Percentiles rank a stretch among this genome's conserved stretches.
Evolutionary conservation across 768 basidiomycete genomes (phyloP).

Genomic region (Russula sp.): DNA sequence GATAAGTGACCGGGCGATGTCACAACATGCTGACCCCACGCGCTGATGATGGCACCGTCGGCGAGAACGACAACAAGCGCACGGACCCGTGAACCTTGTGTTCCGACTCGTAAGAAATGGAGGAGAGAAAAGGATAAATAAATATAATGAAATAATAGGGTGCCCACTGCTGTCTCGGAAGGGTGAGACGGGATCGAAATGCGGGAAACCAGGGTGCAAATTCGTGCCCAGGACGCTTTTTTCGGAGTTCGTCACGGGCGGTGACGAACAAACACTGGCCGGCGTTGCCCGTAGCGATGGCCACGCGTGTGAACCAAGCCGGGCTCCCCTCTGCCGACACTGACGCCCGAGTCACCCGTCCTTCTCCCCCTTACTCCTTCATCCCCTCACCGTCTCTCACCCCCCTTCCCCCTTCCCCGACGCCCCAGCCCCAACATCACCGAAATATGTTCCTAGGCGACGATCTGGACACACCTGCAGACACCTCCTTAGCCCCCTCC

Average conservation of each 20-base stretch:
- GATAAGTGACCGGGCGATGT: slow-evolving; percentile 30
- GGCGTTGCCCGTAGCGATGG: slow-evolving; percentile 37
- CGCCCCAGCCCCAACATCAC: slow-evolving; percentile 26
- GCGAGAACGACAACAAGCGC: slow-evolving; percentile 31
- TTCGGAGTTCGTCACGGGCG: slow-evolving; percentile 41
- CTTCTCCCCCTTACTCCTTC: slow-evolving; percentile 35
- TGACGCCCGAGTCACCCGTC: slow-evolving; percentile 40
- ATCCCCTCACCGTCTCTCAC: slow-evolving; percentile 32
- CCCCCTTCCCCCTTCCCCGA: slow-evolving; percentile 32
- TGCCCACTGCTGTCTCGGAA: slow-evolving; percentile 18
- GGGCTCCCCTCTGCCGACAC: slow-evolving; percentile 38
- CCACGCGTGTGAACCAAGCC: slow-evolving; percentile 42
- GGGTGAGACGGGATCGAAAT: slow-evolving; percentile 20
- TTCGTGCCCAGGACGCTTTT: slow-evolving; percentile 32
- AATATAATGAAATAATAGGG: not conserved
- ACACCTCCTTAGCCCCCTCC: slow-evolving; percentile 32
- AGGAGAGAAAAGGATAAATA: not conserved
- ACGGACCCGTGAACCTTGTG: slow-evolving; percentile 29
- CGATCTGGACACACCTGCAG: slow-evolving; percentile 31
- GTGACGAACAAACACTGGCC: slow-evolving; percentile 38
- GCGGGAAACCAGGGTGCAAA: slow-evolving; percentile 30
- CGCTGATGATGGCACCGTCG: slow-evolving; percentile 28
- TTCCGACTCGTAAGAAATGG: slow-evolving; percentile 20
- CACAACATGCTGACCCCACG: slow-evolving; percentile 30
- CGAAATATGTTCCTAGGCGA: slow-evolving; percentile 28